Evolutionary conservation across 495 filamentous ascomycete genomes (phyloP).

Genomic region (Tetracladium setigerum): DNA sequence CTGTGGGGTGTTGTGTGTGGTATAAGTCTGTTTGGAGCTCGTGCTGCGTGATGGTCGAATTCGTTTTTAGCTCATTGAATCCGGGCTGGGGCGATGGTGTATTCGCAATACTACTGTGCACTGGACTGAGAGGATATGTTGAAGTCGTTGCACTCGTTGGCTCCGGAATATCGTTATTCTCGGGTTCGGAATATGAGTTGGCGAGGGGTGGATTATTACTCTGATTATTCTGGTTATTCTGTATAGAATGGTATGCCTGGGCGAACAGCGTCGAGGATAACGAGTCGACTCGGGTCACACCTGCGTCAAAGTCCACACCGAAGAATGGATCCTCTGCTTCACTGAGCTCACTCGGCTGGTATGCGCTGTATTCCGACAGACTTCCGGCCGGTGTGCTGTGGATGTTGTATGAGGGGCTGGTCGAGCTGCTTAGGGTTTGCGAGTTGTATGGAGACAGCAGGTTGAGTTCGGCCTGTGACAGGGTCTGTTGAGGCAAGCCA

Average conservation of each 20-base stretch:
- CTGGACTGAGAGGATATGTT: conserved; percentile 18
- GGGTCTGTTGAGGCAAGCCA: conserved; percentile 5
- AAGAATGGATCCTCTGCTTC: conserved; percentile 21
- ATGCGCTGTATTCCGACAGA: conserved; percentile 16
- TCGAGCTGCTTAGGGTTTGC: conserved; percentile 18
- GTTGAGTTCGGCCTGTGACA: conserved; percentile 6
- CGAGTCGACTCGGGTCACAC: conserved; percentile 13
- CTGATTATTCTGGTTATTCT: too few species aligned
- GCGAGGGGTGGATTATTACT: conserved; percentile 3
- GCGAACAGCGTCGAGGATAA: conserved; percentile 5
- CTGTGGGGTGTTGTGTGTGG: conserved; percentile 3
- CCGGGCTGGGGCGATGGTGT: conserved; percentile 9
- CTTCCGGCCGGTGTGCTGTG: conserved; percentile 19
- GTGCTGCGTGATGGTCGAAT: conserved; percentile 11
- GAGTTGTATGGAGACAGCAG: conserved; percentile 17
- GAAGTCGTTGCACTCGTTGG: conserved; percentile 5
- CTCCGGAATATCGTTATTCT: neutral
- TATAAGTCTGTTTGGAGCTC: conserved; percentile 11
- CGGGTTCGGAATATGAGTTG: conserved; percentile 4
- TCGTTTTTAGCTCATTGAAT: conserved; percentile 6
- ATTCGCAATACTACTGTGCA: conserved; percentile 15
- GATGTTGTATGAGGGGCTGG: conserved; percentile 18
- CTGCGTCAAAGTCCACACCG: conserved; percentile 22
- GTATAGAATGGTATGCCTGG: neutral
- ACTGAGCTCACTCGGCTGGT: conserved; percentile 20